phyloP scores from a whole-genome alignment of 2,329 filamentous ascomycete species.

The Colletotrichum sidae region DNA sequence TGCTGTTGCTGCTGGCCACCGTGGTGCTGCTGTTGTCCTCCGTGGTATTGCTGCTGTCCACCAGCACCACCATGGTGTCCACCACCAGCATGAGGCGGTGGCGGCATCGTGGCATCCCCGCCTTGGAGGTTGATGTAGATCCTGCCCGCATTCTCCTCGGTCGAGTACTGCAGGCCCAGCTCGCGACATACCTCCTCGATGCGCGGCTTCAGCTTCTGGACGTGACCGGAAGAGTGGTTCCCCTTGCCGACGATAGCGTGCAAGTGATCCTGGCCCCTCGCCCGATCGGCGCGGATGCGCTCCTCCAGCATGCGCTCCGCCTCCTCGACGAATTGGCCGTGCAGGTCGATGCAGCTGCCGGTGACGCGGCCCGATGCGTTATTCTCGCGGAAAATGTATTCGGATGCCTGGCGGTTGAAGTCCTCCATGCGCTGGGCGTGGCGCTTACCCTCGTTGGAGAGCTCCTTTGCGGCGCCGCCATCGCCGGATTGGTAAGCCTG shows the following conservation, averaged over 20 bases:
- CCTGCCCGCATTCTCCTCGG: constrained; percentile 89
- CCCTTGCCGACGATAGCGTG: constrained; percentile 98
- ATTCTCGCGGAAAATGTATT: constrained; percentile 96
- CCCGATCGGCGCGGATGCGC: constrained; percentile 82
- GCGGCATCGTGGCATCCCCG: constrained; percentile 66
- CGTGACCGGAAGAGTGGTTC: constrained; percentile 83
- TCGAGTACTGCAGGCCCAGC: constrained; percentile 83
- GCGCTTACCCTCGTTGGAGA: constrained; percentile 86
- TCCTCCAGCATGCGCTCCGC: constrained; percentile 90
- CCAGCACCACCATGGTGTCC: constrained; percentile 45
- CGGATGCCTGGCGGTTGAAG: constrained; percentile 91
- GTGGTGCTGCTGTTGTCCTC: constrained; percentile 57
- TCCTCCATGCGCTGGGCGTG: constrained; percentile 87
- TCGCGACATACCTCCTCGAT: constrained; percentile 90
- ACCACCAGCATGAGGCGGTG: constrained; percentile 52
- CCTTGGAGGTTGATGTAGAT: constrained; percentile 91
- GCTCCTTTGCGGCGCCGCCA: constrained; percentile 82
- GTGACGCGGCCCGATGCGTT: constrained; percentile 82
- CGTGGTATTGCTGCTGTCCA: constrained; percentile 54
- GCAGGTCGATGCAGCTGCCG: constrained; percentile 89
- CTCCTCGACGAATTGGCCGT: constrained; percentile 95
- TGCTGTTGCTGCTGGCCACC: constrained; percentile 57
- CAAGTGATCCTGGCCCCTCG: constrained; percentile 81
- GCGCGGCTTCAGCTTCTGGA: constrained; percentile 96
- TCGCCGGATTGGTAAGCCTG: constrained; percentile 88